phyloP scores from a whole-genome alignment of 805 yeast genomes.

The Pachysolen tannophilus region DNA sequence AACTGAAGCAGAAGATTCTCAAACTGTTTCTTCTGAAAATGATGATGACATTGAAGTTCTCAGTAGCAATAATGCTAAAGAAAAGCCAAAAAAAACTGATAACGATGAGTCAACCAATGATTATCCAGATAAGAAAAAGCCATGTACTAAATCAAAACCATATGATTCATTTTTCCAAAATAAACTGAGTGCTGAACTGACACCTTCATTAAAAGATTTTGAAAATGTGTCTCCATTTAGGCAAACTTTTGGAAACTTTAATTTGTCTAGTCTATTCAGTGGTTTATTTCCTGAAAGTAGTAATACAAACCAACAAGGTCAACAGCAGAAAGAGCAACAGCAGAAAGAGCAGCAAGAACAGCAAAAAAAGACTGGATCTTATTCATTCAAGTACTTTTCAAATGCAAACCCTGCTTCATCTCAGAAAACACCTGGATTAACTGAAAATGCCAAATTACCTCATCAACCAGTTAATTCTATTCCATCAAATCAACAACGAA shows the following conservation, averaged over 20 bases:
- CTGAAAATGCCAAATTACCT: slow-evolving; percentile 1
- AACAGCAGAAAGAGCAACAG: too few relatives aligned
- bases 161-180: not conserved
- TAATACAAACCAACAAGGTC: not conserved
- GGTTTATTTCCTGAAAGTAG: not conserved
- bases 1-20: slow-evolving; percentile 4
- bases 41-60: not conserved
- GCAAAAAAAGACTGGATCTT: too few relatives aligned
- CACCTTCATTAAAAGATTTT: too few relatives aligned
- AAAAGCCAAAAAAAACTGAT: not conserved
- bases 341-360: too few relatives aligned
- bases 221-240: slow-evolving; percentile 21
- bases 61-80: not conserved
- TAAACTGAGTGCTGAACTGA: too few relatives aligned
- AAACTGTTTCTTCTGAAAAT: not conserved
- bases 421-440: slow-evolving; percentile 1
- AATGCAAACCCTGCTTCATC: not conserved
- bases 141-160: not conserved
- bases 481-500: too few relatives aligned
- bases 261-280: slow-evolving; percentile 17
- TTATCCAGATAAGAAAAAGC: not conserved
- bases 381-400: not conserved
- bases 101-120: not conserved
- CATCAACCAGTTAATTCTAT: slow-evolving; percentile 8
- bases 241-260: slow-evolving; percentile 21